Conservation (phyloP, 208 protist genomes). For the Phytomonas serpens region DNA sequence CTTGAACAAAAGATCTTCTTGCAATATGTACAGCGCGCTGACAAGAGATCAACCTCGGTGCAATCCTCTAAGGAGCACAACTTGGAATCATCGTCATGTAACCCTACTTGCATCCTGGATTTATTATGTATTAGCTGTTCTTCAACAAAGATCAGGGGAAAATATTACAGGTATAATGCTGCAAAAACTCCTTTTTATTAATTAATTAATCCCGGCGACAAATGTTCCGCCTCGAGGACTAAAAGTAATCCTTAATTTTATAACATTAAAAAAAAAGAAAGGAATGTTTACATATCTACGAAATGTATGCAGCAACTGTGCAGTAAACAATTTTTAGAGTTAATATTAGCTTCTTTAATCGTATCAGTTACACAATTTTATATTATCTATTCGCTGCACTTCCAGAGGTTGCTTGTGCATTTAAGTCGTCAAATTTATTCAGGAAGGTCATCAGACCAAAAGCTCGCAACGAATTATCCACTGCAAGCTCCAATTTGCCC, state of each 20-base stretch:
- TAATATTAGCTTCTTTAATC: background rate
- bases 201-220: background rate
- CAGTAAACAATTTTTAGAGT: background rate
- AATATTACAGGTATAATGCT: background rate
- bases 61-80: constrained; percentile 63
- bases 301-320: background rate
- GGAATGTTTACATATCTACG: background rate
- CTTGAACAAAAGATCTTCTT: constrained; percentile 62
- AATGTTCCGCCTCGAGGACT: background rate
- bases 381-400: background rate
- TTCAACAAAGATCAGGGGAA: constrained; percentile 5
- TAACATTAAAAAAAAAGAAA: background rate
- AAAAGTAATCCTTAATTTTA: background rate
- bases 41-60: constrained; percentile 60
- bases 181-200: background rate
- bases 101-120: constrained; percentile 70
- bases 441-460: constrained; percentile 76
- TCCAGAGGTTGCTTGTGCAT: background rate
- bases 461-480: constrained; percentile 68
- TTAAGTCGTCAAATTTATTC: background rate
- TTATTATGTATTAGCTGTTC: background rate
- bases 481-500: constrained; percentile 76
- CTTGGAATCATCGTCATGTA: constrained; percentile 63
- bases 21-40: constrained; percentile 62
- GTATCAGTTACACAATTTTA: background rate